Conservation (phyloP, 202 grass and related monocot genomes). For the Hordeum pubiflorum region DNA sequence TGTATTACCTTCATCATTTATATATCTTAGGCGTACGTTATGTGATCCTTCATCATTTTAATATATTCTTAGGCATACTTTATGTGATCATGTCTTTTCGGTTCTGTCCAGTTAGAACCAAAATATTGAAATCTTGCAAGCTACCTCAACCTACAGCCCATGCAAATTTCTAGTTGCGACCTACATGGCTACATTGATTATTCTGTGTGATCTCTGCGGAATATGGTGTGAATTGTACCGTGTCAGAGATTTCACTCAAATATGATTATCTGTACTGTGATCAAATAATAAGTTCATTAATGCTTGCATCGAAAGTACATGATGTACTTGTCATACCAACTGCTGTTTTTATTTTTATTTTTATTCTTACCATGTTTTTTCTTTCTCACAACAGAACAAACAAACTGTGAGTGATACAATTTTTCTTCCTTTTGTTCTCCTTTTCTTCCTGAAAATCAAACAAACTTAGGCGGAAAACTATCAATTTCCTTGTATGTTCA, state of each 20-base stretch:
- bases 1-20: not conserved
- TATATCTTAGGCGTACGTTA: not conserved
- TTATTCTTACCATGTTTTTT: not conserved
- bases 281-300: not conserved
- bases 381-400: not conserved
- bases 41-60: not conserved
- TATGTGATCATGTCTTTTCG: not conserved
- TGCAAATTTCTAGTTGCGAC: not conserved
- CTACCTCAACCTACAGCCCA: not conserved
- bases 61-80: not conserved
- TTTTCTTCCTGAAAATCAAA: not conserved
- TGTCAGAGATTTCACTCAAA: not conserved
- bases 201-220: not conserved
- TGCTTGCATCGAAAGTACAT: not conserved
- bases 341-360: not conserved
- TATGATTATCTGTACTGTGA: not conserved
- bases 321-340: not conserved
- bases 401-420: not conserved
- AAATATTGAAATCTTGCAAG: not conserved
- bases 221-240: not conserved
- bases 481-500: not conserved
- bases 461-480: not conserved
- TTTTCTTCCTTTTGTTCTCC: not conserved
- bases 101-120: not conserved
- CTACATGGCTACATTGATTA: not conserved